phyloP scores from a whole-genome alignment of 225 moss, liverwort and hornwort species.

The Physcomitrellopsis africana region DNA sequence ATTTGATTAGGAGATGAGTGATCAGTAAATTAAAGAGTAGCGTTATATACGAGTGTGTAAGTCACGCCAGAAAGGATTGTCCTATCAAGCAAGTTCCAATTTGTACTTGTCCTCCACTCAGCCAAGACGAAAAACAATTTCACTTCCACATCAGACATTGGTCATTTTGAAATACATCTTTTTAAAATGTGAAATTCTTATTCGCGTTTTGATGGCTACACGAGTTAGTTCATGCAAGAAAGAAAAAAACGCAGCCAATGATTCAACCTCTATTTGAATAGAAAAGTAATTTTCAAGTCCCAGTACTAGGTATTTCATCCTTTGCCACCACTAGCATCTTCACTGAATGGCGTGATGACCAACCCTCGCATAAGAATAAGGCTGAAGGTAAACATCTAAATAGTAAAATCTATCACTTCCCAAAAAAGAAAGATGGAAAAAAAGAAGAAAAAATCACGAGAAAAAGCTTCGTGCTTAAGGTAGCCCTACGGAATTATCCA shows the following conservation, averaged over 20 bases:
- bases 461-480: no score
- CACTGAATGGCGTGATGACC: constrained; percentile 30
- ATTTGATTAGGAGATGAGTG: no score
- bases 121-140: no score
- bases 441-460: constrained; percentile 10
- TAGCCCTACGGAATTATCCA: constrained; percentile 12
- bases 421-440: constrained; percentile 8
- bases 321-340: constrained; percentile 33
- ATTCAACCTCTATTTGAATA: neutral
- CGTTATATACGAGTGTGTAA: no score
- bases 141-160: no score
- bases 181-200: no score
- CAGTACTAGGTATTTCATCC: constrained; percentile 16
- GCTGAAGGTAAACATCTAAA: constrained; percentile 14
- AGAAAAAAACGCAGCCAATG: neutral
- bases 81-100: no score
- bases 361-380: constrained; percentile 10
- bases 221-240: neutral
- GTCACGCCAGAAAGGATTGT: no score
- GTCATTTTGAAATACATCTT: no score
- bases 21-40: no score
- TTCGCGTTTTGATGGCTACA: no score
- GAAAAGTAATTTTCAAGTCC: constrained; percentile 20
- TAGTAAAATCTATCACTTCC: neutral
- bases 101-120: no score